Evolutionary conservation across 345 rosid genomes (phyloP).

Genomic region (Zanthoxylum bungeanum): DNA sequence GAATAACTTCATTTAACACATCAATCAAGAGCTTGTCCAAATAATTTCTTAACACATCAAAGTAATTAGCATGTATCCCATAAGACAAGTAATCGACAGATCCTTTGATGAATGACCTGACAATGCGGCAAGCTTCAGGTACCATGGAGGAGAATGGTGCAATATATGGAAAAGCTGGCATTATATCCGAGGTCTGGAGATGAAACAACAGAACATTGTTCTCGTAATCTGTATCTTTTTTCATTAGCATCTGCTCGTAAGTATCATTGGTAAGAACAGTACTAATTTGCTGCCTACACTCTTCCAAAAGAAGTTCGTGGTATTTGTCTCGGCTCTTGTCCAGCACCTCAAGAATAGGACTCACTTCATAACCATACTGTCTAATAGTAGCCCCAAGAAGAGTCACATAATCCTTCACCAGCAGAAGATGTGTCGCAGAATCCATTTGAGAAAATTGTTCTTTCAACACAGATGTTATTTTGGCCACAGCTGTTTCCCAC

Average conservation of each 20-base stretch:
- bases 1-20: constrained; percentile 67
- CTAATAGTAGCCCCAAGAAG: constrained; percentile 77
- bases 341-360: constrained; percentile 62
- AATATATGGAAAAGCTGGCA: constrained; percentile 85
- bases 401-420: constrained; percentile 89
- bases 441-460: constrained; percentile 76
- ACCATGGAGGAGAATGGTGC: constrained; percentile 98
- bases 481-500: constrained; percentile 85
- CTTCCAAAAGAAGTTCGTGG: constrained; percentile 81
- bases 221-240: constrained; percentile 79
- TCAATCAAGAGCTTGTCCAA: constrained; percentile 87
- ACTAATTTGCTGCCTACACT: constrained; percentile 67
- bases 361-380: constrained; percentile 73
- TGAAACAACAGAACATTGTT: constrained; percentile 66
- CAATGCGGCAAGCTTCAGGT: constrained; percentile 83
- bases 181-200: constrained; percentile 75
- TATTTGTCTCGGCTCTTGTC: constrained; percentile 78
- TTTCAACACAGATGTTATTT: constrained; percentile 61
- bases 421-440: constrained; percentile 83
- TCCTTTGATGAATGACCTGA: constrained; percentile 91
- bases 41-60: constrained; percentile 56
- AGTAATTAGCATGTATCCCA: constrained; percentile 53
- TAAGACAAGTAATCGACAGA: constrained; percentile 83
- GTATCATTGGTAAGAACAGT: constrained; percentile 53
- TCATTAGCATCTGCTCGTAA: constrained; percentile 80